Base-by-base conservation (phyloP, 139 green algal genomes). In the Diplosphaera chodatii region DNA sequence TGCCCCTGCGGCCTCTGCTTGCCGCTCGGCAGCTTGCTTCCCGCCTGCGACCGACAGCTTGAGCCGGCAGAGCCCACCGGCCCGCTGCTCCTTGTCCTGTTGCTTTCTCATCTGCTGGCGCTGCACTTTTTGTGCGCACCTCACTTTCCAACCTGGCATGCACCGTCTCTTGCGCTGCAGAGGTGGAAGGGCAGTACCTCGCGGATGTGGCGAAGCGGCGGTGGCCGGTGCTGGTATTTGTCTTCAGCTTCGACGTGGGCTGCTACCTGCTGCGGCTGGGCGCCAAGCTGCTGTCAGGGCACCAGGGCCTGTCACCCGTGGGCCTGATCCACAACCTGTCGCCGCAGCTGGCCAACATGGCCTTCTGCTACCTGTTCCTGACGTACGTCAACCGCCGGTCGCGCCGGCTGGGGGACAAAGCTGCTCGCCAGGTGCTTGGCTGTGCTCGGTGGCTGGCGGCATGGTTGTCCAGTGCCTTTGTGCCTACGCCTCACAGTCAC, bases 311-410 rank as follows among this genome's bases (percentile, higher is more conserved):
- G 18, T 32, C 31, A 2, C 48, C 33, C 23, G 10, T 30, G 13
- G 33, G 34, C 8, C 1, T 78, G 0, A 40, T 34, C 22, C 15
- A 25, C 10, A 59, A 32, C 8, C 37, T 81, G 6, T 32, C 40
- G 22, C 83, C 84, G 16, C 87, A 92, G 82, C 77, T 94, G 41
- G 63, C 67, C 33, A 91, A 89, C 78, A 88, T 93, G 86, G 73
- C 56, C 0, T 40, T 86, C 28, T 80, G 93, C 23, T 89, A 93
- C 40, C 32, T 72, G 1, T 71, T 87, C 37, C 73, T 92, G 0
- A 69, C 67, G 0, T 72, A 90, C 25, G 72, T 92, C 59, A 91
- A 93, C 69, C 34, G 69, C 4, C 77, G 87, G 0, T 81, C 76
- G 0, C 55, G 81, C 15, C 78, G 76, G 1, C 32, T 78, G 40